Base-by-base conservation (phyloP, 139 green algal genomes). In the Micromonas pusilla region DNA sequence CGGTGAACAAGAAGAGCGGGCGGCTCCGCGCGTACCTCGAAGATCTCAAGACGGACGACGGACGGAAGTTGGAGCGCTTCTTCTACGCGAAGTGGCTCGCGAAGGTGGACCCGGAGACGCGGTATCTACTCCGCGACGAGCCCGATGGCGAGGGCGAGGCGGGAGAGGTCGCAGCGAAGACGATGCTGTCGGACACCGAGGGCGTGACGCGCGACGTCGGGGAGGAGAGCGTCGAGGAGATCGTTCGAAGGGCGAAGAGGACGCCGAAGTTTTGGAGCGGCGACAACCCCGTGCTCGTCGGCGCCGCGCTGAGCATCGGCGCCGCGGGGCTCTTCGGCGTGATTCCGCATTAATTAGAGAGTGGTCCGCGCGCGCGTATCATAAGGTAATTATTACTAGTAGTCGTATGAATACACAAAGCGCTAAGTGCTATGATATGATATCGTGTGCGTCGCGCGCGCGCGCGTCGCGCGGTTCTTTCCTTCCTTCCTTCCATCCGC, bases 61-160 rank as follows among this genome's bases (percentile, higher is more conserved):
- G 26, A 19, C 77, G 77, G 19, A 28, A 34, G 33, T 23, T 72
- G 2, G 77, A 82, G 68, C 53, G 68, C 2, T 82, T 53, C 52
- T 82, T 82, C 62, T 82, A 78, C n/a, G 13, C 66, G 28, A 54
- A 77, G 64, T 82, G 77, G 77, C 71, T 82, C 20, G 3, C 21
- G 45, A 82, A 82, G 57, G 34, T 82, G 9, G 77, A 82, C 57
- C 77, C 77, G 25, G 77, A 82, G 68, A 82, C 77, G 30, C 52
- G 34, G 33, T 82, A 73, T 60, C 64, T 82, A 5, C 39, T 82
- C 30, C 66, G 77, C 4, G 77, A 82, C 37, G 77, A 82, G n/a
- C 21, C 3, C 62, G 21, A 36, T 6, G 52, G 78, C 30, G 53
- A 73, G 16, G 32, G 32, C 5, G 65, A 36, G 16, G 65, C 25